Evolutionary conservation across 1,139 yeast species (phyloP).

Genomic region (Blastobotrys raffinosifermentans): DNA sequence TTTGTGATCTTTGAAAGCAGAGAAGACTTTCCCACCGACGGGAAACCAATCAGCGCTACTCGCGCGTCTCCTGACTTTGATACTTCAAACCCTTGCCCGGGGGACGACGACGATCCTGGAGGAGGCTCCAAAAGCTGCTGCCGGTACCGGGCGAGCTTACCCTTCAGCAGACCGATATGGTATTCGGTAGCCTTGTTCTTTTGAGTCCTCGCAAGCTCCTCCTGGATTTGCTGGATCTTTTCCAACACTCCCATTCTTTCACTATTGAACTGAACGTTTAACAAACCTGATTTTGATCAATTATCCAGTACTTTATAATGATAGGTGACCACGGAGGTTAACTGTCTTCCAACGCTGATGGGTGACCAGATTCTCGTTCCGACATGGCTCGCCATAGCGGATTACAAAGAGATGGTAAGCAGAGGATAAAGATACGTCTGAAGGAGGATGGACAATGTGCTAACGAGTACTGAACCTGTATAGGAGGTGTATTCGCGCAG

Average conservation of each 20-base stretch:
- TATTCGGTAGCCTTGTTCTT: slow-evolving; percentile 98
- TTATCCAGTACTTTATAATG: not conserved
- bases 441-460: not conserved
- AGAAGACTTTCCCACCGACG: slow-evolving; percentile 95
- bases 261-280: not conserved
- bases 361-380: not conserved
- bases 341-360: not conserved
- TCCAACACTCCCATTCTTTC: slow-evolving; percentile 42
- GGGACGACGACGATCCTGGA: slow-evolving; percentile 63
- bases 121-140: slow-evolving; percentile 89
- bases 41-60: slow-evolving; percentile 92
- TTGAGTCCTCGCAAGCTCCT: slow-evolving; percentile 90
- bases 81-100: slow-evolving; percentile 93
- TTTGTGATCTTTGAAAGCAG: slow-evolving; percentile 78
- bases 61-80: slow-evolving; percentile 95
- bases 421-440: not conserved
- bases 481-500: slow-evolving; percentile 34
- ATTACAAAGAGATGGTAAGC: slow-evolving; percentile 29
- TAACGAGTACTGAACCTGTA: slow-evolving; percentile 32
- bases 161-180: slow-evolving; percentile 88
- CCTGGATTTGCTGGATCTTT: slow-evolving; percentile 84
- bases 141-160: slow-evolving; percentile 90
- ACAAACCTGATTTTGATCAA: not conserved
- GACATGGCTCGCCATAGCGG: slow-evolving; percentile 23
- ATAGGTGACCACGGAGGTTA: not conserved